Evolutionary conservation across 495 filamentous ascomycete genomes (phyloP).

Genomic region (Penicillium pancosmium): DNA sequence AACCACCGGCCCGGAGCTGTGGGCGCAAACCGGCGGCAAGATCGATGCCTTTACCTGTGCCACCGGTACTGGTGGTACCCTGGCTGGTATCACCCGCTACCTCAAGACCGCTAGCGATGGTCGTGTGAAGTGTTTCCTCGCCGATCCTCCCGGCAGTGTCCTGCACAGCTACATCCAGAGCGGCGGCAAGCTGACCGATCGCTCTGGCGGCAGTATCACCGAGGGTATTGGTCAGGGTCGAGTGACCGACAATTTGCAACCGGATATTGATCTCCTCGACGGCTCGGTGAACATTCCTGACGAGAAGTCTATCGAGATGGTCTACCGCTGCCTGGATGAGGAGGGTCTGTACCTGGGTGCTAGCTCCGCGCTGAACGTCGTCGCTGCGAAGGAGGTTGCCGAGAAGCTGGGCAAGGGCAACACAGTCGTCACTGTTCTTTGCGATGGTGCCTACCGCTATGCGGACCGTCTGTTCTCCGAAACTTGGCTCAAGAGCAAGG

Average conservation of each 20-base stretch:
- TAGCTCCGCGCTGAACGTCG: conserved; percentile 90
- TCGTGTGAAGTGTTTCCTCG: conserved; percentile 84
- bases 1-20: conserved; percentile 96
- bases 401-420: conserved; percentile 86
- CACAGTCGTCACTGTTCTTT: conserved; percentile 90
- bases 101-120: conserved; percentile 83
- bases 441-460: conserved; percentile 95
- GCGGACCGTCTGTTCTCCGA: conserved; percentile 89
- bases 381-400: conserved; percentile 91
- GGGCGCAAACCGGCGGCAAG: conserved; percentile 86
- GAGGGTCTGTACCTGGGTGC: conserved; percentile 96
- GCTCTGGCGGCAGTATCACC: conserved; percentile 88
- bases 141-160: conserved; percentile 90
- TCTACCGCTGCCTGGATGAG: conserved; percentile 95
- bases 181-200: conserved; percentile 78
- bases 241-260: conserved; percentile 90
- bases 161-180: conserved; percentile 89
- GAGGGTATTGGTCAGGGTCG: conserved; percentile 98
- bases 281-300: conserved; percentile 85
- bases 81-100: conserved; percentile 88
- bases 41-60: conserved; percentile 95
- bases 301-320: conserved; percentile 96
- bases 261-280: conserved; percentile 82
- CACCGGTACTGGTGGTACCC: conserved; percentile 89
- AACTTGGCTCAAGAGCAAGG: conserved; percentile 87